Conservation (phyloP, 2,329 filamentous ascomycete genomes). For the Fusarium poae region DNA sequence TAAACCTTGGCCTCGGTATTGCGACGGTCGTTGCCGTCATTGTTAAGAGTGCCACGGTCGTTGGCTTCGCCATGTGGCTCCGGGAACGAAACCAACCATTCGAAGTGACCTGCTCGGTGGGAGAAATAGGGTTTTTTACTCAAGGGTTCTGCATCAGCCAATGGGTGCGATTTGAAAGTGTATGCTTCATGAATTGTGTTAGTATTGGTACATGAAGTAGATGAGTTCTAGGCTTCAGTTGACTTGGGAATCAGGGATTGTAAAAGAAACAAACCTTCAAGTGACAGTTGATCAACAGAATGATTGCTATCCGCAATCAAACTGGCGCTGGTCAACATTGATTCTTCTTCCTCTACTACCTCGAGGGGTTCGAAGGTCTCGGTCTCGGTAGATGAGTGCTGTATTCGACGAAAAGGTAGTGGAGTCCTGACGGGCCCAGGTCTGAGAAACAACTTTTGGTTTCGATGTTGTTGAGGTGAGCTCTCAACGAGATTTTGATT, state of each 20-base stretch:
- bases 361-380: slow-evolving; percentile 54
- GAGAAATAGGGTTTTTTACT: slow-evolving; percentile 54
- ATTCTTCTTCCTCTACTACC: slow-evolving; percentile 52
- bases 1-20: slow-evolving; percentile 55
- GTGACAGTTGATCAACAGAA: slow-evolving; percentile 3
- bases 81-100: slow-evolving; percentile 62
- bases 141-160: slow-evolving; percentile 45
- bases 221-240: background rate
- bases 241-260: background rate
- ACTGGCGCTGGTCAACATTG: slow-evolving; percentile 27
- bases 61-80: slow-evolving; percentile 46
- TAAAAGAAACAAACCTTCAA: slow-evolving; percentile 37
- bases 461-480: slow-evolving; percentile 23
- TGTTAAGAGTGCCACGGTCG: slow-evolving; percentile 25
- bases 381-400: slow-evolving; percentile 51
- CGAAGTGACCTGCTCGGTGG: slow-evolving; percentile 64
- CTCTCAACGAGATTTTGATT: slow-evolving; percentile 42
- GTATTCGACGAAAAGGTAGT: slow-evolving; percentile 43
- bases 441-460: slow-evolving; percentile 22
- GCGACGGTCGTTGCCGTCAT: slow-evolving; percentile 26
- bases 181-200: slow-evolving; percentile 29
- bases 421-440: slow-evolving; percentile 25
- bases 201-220: slow-evolving; percentile 19
- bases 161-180: slow-evolving; percentile 38
- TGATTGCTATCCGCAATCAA: slow-evolving; percentile 12